Evolutionary conservation across 164 flowering plant genomes (phyloP).

Genomic region (Annona cherimola): DNA sequence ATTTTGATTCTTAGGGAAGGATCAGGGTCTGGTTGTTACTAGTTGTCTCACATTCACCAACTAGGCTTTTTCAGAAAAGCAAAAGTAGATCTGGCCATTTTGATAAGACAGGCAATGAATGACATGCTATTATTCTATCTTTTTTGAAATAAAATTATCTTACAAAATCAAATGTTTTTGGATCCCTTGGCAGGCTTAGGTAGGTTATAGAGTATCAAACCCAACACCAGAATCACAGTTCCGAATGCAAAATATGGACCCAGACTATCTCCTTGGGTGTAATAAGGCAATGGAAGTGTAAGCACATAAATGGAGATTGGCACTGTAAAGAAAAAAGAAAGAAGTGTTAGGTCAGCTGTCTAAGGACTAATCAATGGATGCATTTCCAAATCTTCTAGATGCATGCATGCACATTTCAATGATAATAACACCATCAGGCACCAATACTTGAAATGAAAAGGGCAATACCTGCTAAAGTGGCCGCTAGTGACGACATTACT

Average conservation of each 20-base stretch:
- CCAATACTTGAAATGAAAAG: neutral
- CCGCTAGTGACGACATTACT: slow-evolving; percentile 67
- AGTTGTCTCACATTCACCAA: neutral
- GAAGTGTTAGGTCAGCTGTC: neutral
- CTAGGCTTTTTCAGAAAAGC: neutral
- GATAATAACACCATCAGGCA: neutral
- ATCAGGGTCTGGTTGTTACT: too few species aligned
- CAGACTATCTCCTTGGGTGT: slow-evolving; percentile 52
- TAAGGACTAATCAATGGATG: neutral
- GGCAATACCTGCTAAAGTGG: slow-evolving; percentile 56
- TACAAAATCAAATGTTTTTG: slow-evolving; percentile 14
- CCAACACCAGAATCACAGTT: slow-evolving; percentile 47
- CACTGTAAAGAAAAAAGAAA: slow-evolving; percentile 41
- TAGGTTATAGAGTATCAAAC: slow-evolving; percentile 61
- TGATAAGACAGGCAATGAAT: neutral
- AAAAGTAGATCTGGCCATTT: neutral
- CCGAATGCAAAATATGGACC: slow-evolving; percentile 68
- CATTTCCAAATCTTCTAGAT: neutral
- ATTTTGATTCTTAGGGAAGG: too few species aligned
- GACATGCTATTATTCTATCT: neutral
- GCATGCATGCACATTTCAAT: neutral
- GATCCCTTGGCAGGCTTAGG: slow-evolving; percentile 33
- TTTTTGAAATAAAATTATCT: neutral
- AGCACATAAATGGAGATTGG: slow-evolving; percentile 69
- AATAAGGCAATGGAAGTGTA: slow-evolving; percentile 69